A percentile compares a stretch with the other conserved stretches of the same genome.
These are phyloP conservation scores for Hymenoscyphus occultus DNA, from an alignment of 2,329 filamentous ascomycete genomes.

Conservation along the genomic window DNA sequence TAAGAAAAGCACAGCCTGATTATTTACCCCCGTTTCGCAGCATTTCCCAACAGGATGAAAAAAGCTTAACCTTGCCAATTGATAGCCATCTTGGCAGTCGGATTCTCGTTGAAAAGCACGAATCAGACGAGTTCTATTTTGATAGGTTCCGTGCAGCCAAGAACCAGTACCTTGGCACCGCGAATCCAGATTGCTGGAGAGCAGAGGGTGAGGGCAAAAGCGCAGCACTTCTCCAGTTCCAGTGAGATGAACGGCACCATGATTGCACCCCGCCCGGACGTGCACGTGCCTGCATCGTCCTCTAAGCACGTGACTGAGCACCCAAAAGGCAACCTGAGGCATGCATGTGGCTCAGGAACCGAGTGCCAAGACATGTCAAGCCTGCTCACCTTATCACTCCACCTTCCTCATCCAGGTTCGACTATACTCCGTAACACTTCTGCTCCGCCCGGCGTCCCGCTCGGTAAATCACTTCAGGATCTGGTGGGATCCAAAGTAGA, in stretches of 20 bases:
- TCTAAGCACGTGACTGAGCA: too few relatives aligned
- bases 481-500: neutral
- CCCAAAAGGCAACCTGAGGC: neutral
- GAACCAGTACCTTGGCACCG: conserved; percentile 8
- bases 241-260: neutral
- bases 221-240: neutral
- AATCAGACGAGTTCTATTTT: neutral
- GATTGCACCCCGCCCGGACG: neutral
- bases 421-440: too few relatives aligned
- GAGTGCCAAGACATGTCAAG: neutral
- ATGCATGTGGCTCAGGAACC: conserved; percentile 5
- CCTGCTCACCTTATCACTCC: neutral
- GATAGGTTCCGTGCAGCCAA: conserved; percentile 1
- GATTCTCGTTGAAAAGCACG: neutral
- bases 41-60: neutral
- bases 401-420: conserved; percentile 1
- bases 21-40: neutral
- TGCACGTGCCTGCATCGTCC: too few relatives aligned
- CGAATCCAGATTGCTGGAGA: neutral
- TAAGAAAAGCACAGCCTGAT: neutral
- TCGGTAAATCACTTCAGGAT: neutral
- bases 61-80: conserved; percentile 8
- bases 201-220: neutral
- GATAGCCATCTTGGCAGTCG: conserved; percentile 10
- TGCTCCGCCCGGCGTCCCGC: neutral